Percentiles rank a stretch among this genome's conserved stretches.
Conservation (phyloP, 2,329 filamentous ascomycete genomes). For the Curvularia lunata region DNA sequence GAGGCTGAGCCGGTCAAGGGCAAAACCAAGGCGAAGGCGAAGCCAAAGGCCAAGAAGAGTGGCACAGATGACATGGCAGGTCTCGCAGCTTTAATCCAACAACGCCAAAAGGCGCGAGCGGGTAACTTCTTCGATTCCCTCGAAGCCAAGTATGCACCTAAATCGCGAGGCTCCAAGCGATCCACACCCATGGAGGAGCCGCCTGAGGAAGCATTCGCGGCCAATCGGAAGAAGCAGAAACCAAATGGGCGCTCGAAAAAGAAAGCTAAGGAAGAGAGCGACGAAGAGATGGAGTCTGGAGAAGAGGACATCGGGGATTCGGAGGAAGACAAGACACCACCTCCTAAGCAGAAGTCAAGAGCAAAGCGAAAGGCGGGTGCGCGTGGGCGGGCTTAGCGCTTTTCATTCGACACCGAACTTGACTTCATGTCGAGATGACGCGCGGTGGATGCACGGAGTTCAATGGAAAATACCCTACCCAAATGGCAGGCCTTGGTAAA, state of each 20-base stretch:
- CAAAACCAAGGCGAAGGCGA: constrained; percentile 34
- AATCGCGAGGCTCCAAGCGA: constrained; percentile 55
- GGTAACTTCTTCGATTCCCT: constrained; percentile 46
- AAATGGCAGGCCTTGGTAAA: constrained; percentile 11
- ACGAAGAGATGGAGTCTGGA: constrained; percentile 29
- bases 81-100: constrained; percentile 48
- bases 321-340: constrained; percentile 30
- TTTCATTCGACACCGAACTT: constrained; percentile 11
- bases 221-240: constrained; percentile 43
- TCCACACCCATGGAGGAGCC: constrained; percentile 58
- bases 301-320: constrained; percentile 38
- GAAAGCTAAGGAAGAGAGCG: constrained; percentile 28
- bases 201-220: constrained; percentile 66
- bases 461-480: not conserved
- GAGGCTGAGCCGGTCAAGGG: constrained; percentile 58
- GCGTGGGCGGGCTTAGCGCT: constrained; percentile 22
- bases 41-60: constrained; percentile 55
- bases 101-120: constrained; percentile 43
- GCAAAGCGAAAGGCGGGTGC: constrained; percentile 23
- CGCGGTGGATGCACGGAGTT: constrained; percentile 10
- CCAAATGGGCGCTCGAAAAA: constrained; percentile 24
- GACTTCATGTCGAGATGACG: not conserved
- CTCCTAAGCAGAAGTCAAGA: constrained; percentile 30
- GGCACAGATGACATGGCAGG: constrained; percentile 44
- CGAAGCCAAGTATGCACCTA: constrained; percentile 46